Conservation (phyloP, 768 basidiomycete species). For the Mycena maculata region DNA sequence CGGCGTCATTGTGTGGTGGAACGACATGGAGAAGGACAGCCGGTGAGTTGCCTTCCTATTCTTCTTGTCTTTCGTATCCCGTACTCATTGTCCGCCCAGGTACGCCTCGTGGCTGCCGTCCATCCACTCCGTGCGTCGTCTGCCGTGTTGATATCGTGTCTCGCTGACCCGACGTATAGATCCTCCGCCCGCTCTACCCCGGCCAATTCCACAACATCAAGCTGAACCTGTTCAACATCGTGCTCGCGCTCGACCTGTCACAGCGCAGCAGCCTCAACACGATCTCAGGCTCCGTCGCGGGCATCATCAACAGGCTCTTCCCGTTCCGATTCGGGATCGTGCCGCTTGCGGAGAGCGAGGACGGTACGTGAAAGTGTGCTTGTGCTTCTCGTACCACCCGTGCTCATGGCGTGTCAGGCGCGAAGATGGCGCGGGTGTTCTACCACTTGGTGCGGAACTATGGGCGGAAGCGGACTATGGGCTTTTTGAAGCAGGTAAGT, state of each 20-base stretch:
- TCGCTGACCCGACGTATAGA: constrained; percentile 49
- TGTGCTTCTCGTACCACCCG: neutral
- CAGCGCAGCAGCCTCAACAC: constrained; percentile 68
- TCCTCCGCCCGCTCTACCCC: constrained; percentile 83
- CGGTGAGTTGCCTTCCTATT: constrained; percentile 57
- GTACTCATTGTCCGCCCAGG: constrained; percentile 42
- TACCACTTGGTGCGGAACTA: constrained; percentile 72
- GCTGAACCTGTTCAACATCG: constrained; percentile 85
- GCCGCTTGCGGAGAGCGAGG: constrained; percentile 69
- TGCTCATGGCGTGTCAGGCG: constrained; percentile 50
- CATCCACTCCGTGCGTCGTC: constrained; percentile 57
- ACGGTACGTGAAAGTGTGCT: constrained; percentile 43
- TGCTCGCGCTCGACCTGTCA: constrained; percentile 86
- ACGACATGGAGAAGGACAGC: constrained; percentile 88
- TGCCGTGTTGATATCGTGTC: neutral
- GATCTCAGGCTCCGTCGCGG: constrained; percentile 70
- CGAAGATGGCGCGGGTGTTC: constrained; percentile 78
- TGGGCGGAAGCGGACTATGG: constrained; percentile 72
- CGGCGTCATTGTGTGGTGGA: constrained; percentile 84
- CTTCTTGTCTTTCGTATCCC: constrained; percentile 14
- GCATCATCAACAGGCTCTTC: constrained; percentile 76
- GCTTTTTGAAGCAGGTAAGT: constrained; percentile 67
- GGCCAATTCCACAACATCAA: constrained; percentile 82
- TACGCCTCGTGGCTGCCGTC: constrained; percentile 66
- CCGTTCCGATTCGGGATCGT: constrained; percentile 91